Base-by-base conservation (phyloP, 1,284 basidiomycete species). In the Papiliotrema flavescens region DNA sequence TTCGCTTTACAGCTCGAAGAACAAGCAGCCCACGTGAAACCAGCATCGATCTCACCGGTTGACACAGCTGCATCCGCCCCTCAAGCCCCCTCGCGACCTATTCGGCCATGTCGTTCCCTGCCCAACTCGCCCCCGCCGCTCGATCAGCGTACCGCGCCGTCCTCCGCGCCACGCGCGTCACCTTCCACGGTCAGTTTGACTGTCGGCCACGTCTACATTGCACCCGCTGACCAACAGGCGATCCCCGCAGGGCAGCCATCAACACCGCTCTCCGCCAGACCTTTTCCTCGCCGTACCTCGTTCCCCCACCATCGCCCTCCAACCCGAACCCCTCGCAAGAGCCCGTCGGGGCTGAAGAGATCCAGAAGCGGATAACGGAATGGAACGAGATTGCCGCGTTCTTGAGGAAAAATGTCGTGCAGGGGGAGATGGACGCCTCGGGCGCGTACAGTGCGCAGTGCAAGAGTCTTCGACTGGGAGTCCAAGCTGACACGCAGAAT, bases 321-420 rank as follows among this genome's bases (percentile, higher is more conserved):
- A 17, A 47, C 28, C 36, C 56, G 13, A 24, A 13, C 15, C 17
- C 39, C 7, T 19, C 19, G 15, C 47, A 50, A 17, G 64, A 63
- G 22, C 54, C 50, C 7, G 43, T 63, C 7, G 49, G 47, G 3
- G 51, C 55, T 17, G 69, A 61, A 19, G 65, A 73, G 51, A 45
- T 77, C 19, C 44, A 55, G 28, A 71, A 73, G 56, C 57, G 75
- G 55, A 68, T 71, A 48, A 49, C 65, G 36, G 74, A 75, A 47
- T 77, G 75, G 75, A 62, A 65, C 20, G 73, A 76, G 49, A 68
- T 75, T 22, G 75, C 75, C 6, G 36, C 54, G 51, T 75, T 74
- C 32, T 45, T 77, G 47, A 59, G 68, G 50, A 61, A 57, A 49
- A 77, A 77, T 57, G 70, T 77, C 34, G 75, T 77, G 15, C 75